These are phyloP conservation scores for Setaria italica DNA, from an alignment of 202 grass and related monocot genomes.

Conservation along the genomic window DNA sequence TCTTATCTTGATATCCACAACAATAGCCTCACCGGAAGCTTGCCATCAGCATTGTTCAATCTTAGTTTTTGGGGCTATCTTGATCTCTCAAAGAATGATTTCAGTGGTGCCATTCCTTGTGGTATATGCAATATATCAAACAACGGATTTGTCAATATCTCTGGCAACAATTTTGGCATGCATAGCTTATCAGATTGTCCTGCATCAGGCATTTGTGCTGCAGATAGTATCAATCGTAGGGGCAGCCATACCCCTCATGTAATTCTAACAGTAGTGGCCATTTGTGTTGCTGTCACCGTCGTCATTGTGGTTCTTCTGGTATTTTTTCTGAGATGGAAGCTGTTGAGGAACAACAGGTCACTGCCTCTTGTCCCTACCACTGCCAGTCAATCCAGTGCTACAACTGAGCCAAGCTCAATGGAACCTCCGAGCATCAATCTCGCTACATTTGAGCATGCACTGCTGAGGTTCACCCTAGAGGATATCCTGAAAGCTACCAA, in stretches of 20 bases:
- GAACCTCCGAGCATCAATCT: conserved; percentile 85
- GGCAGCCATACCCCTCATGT: conserved; percentile 40
- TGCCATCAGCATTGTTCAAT: conserved; percentile 61
- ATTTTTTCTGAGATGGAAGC: conserved; percentile 50
- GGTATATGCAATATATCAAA: conserved; percentile 63
- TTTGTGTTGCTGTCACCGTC: conserved; percentile 50
- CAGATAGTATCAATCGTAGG: conserved; percentile 39
- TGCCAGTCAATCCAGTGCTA: conserved; percentile 33
- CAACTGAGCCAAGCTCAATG: conserved; percentile 50
- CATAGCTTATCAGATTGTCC: conserved; percentile 61
- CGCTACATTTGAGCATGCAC: conserved; percentile 69
- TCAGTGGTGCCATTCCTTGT: conserved; percentile 69
- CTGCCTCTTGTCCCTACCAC: conserved; percentile 42
- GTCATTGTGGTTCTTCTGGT: conserved; percentile 53
- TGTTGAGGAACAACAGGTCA: conserved; percentile 46
- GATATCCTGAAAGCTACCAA: conserved; percentile 79
- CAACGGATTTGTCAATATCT: conserved; percentile 69
- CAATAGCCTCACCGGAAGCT: conserved; percentile 70
- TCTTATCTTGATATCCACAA: conserved; percentile 78
- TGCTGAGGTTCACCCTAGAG: conserved; percentile 60
- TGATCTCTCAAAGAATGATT: conserved; percentile 76
- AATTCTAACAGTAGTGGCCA: conserved; percentile 24
- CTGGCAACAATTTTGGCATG: conserved; percentile 56
- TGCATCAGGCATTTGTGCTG: conserved; percentile 48
- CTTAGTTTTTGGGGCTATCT: conserved; percentile 70